phyloP scores from a whole-genome alignment of 768 basidiomycete species.

The Mycena alexandri region DNA sequence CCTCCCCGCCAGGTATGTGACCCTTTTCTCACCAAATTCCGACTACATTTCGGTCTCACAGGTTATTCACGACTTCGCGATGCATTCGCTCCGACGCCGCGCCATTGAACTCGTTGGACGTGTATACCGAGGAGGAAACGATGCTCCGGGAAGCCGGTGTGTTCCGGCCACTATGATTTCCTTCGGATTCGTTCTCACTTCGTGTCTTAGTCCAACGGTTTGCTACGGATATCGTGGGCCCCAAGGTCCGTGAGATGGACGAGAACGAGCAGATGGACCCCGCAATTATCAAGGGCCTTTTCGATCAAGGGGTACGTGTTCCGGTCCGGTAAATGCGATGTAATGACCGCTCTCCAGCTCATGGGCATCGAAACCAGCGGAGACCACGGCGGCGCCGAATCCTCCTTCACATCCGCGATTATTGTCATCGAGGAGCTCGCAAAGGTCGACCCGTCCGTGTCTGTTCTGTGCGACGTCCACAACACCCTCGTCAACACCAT shows the following conservation, averaged over 20 bases:
- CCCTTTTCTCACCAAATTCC: background rate
- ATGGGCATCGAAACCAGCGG: slow-evolving; percentile 97
- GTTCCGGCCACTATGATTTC: slow-evolving; percentile 37
- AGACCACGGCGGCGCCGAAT: slow-evolving; percentile 88
- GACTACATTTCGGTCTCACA: slow-evolving; percentile 30
- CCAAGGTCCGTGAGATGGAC: slow-evolving; percentile 97
- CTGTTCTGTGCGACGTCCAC: slow-evolving; percentile 97
- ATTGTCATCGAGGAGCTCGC: slow-evolving; percentile 98
- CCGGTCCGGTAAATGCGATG: background rate
- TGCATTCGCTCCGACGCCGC: slow-evolving; percentile 45
- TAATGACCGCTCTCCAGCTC: slow-evolving; percentile 62
- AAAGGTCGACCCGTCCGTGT: slow-evolving; percentile 95
- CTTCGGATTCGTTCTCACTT: background rate
- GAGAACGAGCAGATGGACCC: slow-evolving; percentile 97
- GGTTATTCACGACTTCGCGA: slow-evolving; percentile 55
- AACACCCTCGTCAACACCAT: slow-evolving; percentile 98
- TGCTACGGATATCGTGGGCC: slow-evolving; percentile 88
- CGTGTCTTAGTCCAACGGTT: slow-evolving; percentile 79
- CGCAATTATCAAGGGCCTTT: slow-evolving; percentile 85
- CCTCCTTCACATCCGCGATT: slow-evolving; percentile 94
- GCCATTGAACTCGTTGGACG: slow-evolving; percentile 74
- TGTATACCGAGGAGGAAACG: slow-evolving; percentile 93
- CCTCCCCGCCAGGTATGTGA: slow-evolving; percentile 20
- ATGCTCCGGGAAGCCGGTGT: slow-evolving; percentile 93
- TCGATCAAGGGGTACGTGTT: slow-evolving; percentile 90